Percentiles rank a stretch among this genome's conserved stretches.
phyloP scores from a whole-genome alignment of 257 asterid genomes.

The Solanum phureja region DNA sequence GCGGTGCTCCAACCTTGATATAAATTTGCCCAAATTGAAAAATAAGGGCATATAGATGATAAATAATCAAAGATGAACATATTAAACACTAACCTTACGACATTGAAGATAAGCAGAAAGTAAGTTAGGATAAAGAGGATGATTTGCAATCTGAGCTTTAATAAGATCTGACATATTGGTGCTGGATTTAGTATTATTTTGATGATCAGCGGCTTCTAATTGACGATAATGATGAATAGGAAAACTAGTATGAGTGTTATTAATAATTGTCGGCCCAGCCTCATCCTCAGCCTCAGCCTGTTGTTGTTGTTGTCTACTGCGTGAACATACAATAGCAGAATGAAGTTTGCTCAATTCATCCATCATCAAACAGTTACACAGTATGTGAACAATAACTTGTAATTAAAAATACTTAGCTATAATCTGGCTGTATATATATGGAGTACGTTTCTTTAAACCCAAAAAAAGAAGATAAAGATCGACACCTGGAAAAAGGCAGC shows the following conservation, averaged over 20 bases:
- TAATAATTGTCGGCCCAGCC: neutral
- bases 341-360: conserved; percentile 45
- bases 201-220: neutral
- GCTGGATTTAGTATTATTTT: neutral
- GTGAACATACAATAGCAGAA: conserved; percentile 25
- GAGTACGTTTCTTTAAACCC: neutral
- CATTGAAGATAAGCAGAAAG: conserved; percentile 66
- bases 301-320: neutral
- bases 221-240: neutral
- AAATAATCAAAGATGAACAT: neutral
- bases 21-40: neutral
- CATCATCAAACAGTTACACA: neutral
- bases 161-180: conserved; percentile 32
- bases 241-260: neutral
- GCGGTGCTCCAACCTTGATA: conserved; percentile 66
- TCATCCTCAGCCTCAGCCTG: neutral
- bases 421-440: neutral
- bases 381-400: neutral
- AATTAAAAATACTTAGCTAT: neutral
- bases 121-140: conserved; percentile 74
- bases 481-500: neutral
- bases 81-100: conserved; percentile 36
- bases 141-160: conserved; percentile 73
- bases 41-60: neutral
- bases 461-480: neutral